A percentile compares a stretch with the other conserved stretches of the same genome.
Evolutionary conservation across 2,329 filamentous ascomycete species (phyloP).

Genomic region (Magnaporthiopsis rhizophila): DNA sequence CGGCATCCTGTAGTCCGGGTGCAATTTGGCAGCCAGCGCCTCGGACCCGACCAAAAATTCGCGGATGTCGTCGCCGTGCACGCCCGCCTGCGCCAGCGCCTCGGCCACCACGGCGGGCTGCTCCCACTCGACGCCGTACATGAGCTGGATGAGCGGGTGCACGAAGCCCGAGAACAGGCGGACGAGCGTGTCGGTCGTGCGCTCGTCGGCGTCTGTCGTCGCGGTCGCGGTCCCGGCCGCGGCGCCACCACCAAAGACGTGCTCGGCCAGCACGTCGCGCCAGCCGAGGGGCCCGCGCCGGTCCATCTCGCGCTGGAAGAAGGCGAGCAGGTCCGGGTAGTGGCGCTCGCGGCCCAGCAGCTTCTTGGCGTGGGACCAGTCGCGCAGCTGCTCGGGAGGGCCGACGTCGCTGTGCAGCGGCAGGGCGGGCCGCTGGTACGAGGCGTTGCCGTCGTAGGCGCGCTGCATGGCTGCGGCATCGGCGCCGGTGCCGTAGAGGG

Average conservation of each 20-base stretch:
- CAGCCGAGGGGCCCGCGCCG: conserved; percentile 41
- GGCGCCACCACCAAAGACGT: conserved; percentile 45
- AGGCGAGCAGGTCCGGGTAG: conserved; percentile 69
- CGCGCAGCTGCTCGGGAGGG: conserved; percentile 35
- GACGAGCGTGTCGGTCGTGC: conserved; percentile 59
- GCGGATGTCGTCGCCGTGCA: conserved; percentile 53
- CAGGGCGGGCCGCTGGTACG: conserved; percentile 54
- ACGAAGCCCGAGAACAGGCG: conserved; percentile 63
- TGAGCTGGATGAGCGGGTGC: conserved; percentile 78
- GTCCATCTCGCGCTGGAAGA: conserved; percentile 69
- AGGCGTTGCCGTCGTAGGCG: conserved; percentile 56
- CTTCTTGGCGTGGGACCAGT: conserved; percentile 45
- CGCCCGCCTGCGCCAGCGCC: conserved; percentile 67
- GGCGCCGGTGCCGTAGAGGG: conserved; percentile 69
- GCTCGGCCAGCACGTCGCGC: conserved; percentile 53
- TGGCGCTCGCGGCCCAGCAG: conserved; percentile 53
- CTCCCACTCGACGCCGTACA: conserved; percentile 74
- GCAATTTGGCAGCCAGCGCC: conserved; percentile 26
- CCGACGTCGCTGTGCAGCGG: conserved; percentile 41
- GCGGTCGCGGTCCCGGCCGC: conserved; percentile 17
- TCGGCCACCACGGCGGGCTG: conserved; percentile 78
- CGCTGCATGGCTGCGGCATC: conserved; percentile 47
- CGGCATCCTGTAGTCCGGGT: conserved; percentile 18
- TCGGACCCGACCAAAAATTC: conserved; percentile 48
- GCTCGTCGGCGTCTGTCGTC: conserved; percentile 37